Evolutionary conservation across 768 basidiomycete genomes (phyloP), one percentile per base, ranked within the genome.

Genomic region (Trametes meyenii): DNA sequence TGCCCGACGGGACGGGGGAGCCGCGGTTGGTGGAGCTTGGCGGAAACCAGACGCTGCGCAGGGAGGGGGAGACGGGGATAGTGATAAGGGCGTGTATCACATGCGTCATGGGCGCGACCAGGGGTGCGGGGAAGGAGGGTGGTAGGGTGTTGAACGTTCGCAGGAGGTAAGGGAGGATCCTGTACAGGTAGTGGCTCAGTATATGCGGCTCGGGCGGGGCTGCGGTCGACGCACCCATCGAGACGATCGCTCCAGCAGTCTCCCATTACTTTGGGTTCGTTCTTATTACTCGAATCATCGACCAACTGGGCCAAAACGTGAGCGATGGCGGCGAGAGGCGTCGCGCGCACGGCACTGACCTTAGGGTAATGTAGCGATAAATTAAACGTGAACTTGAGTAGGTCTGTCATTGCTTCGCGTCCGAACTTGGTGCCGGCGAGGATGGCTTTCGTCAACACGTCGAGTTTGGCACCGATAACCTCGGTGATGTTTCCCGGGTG

Each of bases 301-400:
- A 67, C 66, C 44, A 71, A 57, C 70, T 71, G 54, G n/a, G 4
- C n/a, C 4, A 13, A 19, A 16, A 38, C 45, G 52, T 53, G 19
- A 49, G 26, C 33, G 24, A 36, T 44, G 13, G 7, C 17, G n/a
- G 16, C n/a, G 51, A 46, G 29, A 11, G 43, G 13, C 12, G 7
- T 38, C n/a, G 58, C 50, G 39, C 59, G 52, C 61, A 61, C 48
- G 29, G 42, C 7, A 71, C 75, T 33, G 46, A 89, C 90, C 78
- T 87, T 92, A 5, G 92, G 92, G 73, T 92, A 94, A 70, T 90
- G 89, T 43, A 86, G 72, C 52, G 93, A 77, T 33, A 96, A 71
- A 71, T 96, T 95, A 74, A 92, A 95, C 2, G 83, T 78, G 49
- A 94, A 80, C 70, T 98, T 98, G 58, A 98, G 81, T 24, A 94